These are phyloP conservation scores for Leishmania gerbilli DNA, from an alignment of 208 protist genomes.

Conservation along the genomic window DNA sequence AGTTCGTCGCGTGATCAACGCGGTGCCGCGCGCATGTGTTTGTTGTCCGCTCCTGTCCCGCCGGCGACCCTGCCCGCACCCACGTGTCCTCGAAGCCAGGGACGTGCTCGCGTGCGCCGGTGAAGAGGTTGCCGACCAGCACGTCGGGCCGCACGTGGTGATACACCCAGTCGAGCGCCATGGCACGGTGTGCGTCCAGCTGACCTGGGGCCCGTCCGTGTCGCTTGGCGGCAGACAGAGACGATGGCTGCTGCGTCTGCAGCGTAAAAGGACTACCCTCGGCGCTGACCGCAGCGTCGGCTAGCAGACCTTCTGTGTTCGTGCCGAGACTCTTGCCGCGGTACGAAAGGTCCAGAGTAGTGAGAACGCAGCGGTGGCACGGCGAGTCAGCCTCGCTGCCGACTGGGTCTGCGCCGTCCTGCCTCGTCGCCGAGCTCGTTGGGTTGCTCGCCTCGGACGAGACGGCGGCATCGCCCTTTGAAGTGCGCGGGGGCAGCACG, in stretches of 20 bases:
- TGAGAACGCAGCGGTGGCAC: slow-evolving; percentile 41
- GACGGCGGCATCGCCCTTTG: background rate
- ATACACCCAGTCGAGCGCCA: slow-evolving; percentile 63
- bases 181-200: slow-evolving; percentile 64
- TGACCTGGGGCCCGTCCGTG: slow-evolving; percentile 14
- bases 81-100: slow-evolving; percentile 71
- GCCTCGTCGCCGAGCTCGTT: background rate
- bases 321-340: slow-evolving; percentile 76
- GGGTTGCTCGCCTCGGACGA: background rate
- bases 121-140: slow-evolving; percentile 68
- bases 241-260: slow-evolving; percentile 17
- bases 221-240: background rate
- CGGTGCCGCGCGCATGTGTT: slow-evolving; percentile 67
- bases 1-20: slow-evolving; percentile 59
- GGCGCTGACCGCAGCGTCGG: slow-evolving; percentile 51
- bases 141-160: slow-evolving; percentile 61
- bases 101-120: slow-evolving; percentile 47
- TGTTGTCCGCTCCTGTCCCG: slow-evolving; percentile 67
- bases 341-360: slow-evolving; percentile 77
- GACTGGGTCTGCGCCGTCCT: background rate
- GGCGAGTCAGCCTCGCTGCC: background rate
- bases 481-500: background rate
- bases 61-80: slow-evolving; percentile 60
- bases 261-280: slow-evolving; percentile 76
- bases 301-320: slow-evolving; percentile 32